phyloP scores from a whole-genome alignment of 768 basidiomycete genomes.

The Phaffia tasmanica region DNA sequence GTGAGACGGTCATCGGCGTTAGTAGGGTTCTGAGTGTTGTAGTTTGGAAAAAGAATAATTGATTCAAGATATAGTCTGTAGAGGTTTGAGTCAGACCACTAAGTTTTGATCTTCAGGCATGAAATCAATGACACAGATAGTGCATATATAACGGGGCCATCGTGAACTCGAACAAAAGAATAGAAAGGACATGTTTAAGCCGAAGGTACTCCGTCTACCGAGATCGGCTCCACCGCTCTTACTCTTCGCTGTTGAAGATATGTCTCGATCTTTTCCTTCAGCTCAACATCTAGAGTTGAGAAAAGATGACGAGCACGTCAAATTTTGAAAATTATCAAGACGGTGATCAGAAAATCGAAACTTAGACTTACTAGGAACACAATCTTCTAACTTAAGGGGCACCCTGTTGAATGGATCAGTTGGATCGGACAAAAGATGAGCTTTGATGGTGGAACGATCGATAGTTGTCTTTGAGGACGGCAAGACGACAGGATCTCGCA shows the following conservation, averaged over 20 bases:
- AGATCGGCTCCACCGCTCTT: constrained; percentile 21
- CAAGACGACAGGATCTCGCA: constrained; percentile 87
- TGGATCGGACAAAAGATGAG: constrained; percentile 78
- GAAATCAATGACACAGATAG: too few relatives aligned
- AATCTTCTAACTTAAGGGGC: constrained; percentile 67
- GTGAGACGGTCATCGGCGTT: not conserved
- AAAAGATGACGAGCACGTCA: not conserved
- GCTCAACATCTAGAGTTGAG: constrained; percentile 47
- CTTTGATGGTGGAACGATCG: constrained; percentile 87
- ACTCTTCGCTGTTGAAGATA: constrained; percentile 50
- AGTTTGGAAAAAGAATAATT: constrained; percentile 12
- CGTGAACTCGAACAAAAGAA: not conserved
- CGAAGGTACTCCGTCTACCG: constrained; percentile 16
- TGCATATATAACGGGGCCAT: too few relatives aligned
- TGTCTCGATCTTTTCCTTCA: constrained; percentile 62
- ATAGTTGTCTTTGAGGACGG: constrained; percentile 69
- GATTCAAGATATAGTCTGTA: too few relatives aligned
- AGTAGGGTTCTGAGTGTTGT: constrained; percentile 19
- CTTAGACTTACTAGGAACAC: constrained; percentile 54
- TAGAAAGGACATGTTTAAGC: not conserved
- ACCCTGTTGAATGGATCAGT: constrained; percentile 92
- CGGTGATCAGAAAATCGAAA: not conserved
- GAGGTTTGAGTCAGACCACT: too few relatives aligned
- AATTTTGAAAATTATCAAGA: not conserved
- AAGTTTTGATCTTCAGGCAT: too few relatives aligned